Evolutionary conservation across 1,284 basidiomycete species (phyloP).

Genomic region (Puccinia coronata): DNA sequence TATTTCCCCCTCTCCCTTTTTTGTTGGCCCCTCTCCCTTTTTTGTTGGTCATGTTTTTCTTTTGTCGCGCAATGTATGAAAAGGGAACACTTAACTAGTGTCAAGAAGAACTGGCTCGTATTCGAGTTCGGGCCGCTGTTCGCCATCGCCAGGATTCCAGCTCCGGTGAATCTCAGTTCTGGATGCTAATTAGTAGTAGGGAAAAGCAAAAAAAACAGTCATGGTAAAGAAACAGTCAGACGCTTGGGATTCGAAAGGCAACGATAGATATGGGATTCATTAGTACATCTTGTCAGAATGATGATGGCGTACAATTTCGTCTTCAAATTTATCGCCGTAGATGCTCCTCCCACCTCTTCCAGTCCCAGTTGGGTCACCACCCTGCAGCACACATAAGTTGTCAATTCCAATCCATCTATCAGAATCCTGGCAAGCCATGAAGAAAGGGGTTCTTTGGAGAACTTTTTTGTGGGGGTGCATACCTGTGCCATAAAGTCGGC

Average conservation of each 20-base stretch:
- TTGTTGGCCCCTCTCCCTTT: too few species aligned
- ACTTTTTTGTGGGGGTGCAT: too few species aligned
- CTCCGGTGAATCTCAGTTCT: constrained; percentile 52
- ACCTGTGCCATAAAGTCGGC: constrained; percentile 54
- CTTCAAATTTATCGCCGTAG: constrained; percentile 55
- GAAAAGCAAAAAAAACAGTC: background rate
- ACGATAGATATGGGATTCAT: too few species aligned
- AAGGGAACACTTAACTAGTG: constrained; percentile 27
- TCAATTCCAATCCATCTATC: too few species aligned
- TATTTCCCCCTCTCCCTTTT: too few species aligned
- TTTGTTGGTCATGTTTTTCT: too few species aligned
- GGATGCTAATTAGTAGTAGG: constrained; percentile 39
- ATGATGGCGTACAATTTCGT: constrained; percentile 38
- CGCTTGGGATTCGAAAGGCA: too few species aligned
- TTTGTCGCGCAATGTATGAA: background rate
- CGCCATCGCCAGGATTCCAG: constrained; percentile 54
- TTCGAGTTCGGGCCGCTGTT: constrained; percentile 53
- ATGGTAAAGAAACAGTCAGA: too few species aligned
- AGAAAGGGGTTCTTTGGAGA: too few species aligned
- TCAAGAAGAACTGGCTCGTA: constrained; percentile 52
- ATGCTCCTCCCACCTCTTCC: constrained; percentile 54
- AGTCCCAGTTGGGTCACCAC: constrained; percentile 54
- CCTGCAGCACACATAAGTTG: constrained; percentile 21
- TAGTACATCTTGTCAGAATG: too few species aligned
- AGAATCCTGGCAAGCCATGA: too few species aligned